Evolutionary conservation across 345 rosid species (phyloP), one percentile per base, ranked within the genome.

Genomic region (Durio zibethinus): DNA sequence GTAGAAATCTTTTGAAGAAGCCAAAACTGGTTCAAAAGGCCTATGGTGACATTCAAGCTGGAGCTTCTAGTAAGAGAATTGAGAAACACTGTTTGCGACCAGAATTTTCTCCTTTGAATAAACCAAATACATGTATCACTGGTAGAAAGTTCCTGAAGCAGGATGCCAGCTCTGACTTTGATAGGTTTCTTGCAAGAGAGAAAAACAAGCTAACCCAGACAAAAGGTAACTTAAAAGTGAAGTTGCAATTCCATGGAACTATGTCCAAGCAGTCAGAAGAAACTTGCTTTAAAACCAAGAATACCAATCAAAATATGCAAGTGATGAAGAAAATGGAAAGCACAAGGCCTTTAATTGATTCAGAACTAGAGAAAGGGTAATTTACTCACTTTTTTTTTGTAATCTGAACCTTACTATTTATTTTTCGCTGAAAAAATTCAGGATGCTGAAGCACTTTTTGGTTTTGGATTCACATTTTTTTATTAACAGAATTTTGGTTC

Each of bases 401-500:
- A 45, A 25, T 63, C 27, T 20, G 33, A 75, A 18, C 11, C 48
- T 47, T 47, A 29, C 16, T 62, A 16, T 40, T 73, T 52, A 10
- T 5, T 74, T 25, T 40, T 66, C 56, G 0, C 1, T 0, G 29
- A 10, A 31, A 43, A 74, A 16, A 31, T 0, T 76, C 60, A 25
- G 36, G 16, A 35, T 27, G 7, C 21, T 73, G 27, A 70, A 53
- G 61, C 66, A 35, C 36, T 18, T 68, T 38, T 56, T 79, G 75
- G 21, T n/a, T 66, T 54, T 76, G 29, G 42, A 63, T 71, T 38
- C 10, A 11, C 59, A 7, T 68, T 45, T 62, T 62, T 21, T 64
- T 7, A 76, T 63, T 27, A 72, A 59, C 82, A 89, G 90, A 45
- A 74, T 86, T 62, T 68, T 61, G 73, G 45, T 73, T 50, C 76